Evolutionary conservation across 2,329 filamentous ascomycete genomes (phyloP), one percentile per base, ranked within the genome.

Genomic region (Alternaria sp.): DNA sequence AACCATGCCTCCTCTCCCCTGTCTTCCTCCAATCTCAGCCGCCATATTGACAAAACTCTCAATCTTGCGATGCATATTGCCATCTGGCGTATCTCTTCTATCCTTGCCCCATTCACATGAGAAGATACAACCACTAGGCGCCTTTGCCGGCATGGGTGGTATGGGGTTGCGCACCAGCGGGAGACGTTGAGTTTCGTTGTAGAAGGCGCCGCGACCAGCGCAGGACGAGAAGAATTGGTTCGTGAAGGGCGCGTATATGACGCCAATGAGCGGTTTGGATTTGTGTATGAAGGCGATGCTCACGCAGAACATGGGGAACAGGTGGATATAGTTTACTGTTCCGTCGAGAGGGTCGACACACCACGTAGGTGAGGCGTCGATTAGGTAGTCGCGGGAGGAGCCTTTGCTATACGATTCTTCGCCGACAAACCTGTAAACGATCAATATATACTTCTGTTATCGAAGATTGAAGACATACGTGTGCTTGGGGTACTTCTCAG

Each of bases 31-130:
- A 9, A 86, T 72, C 75, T 93, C 91, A 0, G 87, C 83, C 1
- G 91, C 91, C 86, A 93, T 89, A 61, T 90, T 93, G 4, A 92
- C 72, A 72, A 93, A 93, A 61, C 87, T 92, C 67, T 92, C 88
- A 2, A 92, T 84, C 78, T 93, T 93, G 40, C 89, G 83, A 57
- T 86, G 81, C 81, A 93, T 77, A 76, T 93, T 93, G 0, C 90
- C 89, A 36, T 88, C 89, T 0, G 85, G 84, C 0, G 74, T 78
- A 74, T 93, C 91, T 58, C 87, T 82, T 18, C 91, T 83, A 69
- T 93, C 91, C 76, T 93, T 93, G 0, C 91, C 91, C 91, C 91
- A 93, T 73, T 93, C 91, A 70, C 90, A 93, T 0, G 87, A 86
- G 70, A 93, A 91, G 10, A 92, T 84, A 69, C 91, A 93, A 2